Evolutionary conservation across 352 stramenopile species (phyloP), one percentile per base, ranked within the genome.

Genomic region (Phytophthora fragariae): DNA sequence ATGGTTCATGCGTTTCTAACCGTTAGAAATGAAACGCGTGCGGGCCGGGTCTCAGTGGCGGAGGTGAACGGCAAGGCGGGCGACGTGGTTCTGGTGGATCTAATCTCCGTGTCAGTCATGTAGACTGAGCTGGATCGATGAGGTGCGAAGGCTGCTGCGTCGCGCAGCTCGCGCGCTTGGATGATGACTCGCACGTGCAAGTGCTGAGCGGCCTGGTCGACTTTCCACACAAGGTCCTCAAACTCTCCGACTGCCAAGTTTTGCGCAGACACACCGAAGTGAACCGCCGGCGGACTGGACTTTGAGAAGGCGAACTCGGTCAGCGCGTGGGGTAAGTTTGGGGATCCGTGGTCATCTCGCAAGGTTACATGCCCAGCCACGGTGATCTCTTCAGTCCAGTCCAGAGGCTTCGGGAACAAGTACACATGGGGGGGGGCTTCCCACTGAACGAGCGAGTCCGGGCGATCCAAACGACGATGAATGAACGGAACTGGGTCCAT

Each of bases 61-160:
- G 89, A 96, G 65, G 85, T 92, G 49, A 83, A 83, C 33, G 88
- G 88, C 17, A 69, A 74, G 17, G 88, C 88, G 11, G 89, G 89
- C 2, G 89, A 96, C 41, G 78, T 96, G 17, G 90, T 93, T 77
- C 72, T 95, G 12, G 88, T 91, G 37, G 88, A 96, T 57, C 89
- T 29, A 31, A 31, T 17, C 15, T 24, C 44, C 7, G 19, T 14
- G n/a, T 70, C 65, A 14, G 68, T 57, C 35, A 68, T 8, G 24
- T 73, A 78, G 12, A 73, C 54, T 2, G 56, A 65, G 11, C 68
- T 29, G 15, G 67, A 77, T 57, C 35, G 62, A 65, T 65, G 62
- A 11, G 53, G 35, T 5, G 27, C 11, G 12, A 31, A 46, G 11
- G 50, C 12, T 24, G 49, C 33, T 14, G 44, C 3, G 10, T 17